Evolutionary conservation across 2,329 filamentous ascomycete genomes (phyloP).

Genomic region (Epichloe uncinata): DNA sequence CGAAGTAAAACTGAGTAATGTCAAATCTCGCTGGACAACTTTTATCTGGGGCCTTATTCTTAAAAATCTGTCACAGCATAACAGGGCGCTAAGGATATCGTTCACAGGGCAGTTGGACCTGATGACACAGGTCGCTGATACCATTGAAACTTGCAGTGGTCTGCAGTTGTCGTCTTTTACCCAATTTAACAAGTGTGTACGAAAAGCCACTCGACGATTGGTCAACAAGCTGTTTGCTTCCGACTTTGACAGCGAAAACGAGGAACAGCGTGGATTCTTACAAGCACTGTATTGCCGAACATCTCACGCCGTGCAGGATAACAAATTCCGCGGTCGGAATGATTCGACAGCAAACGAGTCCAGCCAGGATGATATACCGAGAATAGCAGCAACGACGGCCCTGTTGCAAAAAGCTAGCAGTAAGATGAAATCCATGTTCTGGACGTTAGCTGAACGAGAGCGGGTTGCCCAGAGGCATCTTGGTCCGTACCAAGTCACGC

Average conservation of each 20-base stretch:
- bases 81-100: constrained; percentile 14
- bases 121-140: constrained; percentile 15
- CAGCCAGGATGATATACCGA: not conserved
- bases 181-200: constrained; percentile 12
- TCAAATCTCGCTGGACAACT: constrained; percentile 15
- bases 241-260: not conserved
- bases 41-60: constrained; percentile 22
- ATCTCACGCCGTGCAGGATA: too few species aligned
- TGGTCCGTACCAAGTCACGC: constrained; percentile 12
- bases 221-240: constrained; percentile 9
- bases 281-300: not conserved
- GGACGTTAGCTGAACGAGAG: constrained; percentile 14
- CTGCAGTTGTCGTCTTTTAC: constrained; percentile 9
- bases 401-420: constrained; percentile 11
- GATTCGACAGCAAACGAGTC: too few species aligned
- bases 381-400: not conserved
- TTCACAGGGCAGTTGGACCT: constrained; percentile 18
- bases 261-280: not conserved
- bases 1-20: constrained; percentile 12
- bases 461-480: constrained; percentile 9
- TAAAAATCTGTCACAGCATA: constrained; percentile 20
- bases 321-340: not conserved
- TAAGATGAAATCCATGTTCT: constrained; percentile 16
- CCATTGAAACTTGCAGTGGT: constrained; percentile 15
- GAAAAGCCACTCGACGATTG: constrained; percentile 13